A percentile compares a stretch with the other conserved stretches of the same genome.
Conservation (phyloP, 768 basidiomycete species). For the Russula virescens region DNA sequence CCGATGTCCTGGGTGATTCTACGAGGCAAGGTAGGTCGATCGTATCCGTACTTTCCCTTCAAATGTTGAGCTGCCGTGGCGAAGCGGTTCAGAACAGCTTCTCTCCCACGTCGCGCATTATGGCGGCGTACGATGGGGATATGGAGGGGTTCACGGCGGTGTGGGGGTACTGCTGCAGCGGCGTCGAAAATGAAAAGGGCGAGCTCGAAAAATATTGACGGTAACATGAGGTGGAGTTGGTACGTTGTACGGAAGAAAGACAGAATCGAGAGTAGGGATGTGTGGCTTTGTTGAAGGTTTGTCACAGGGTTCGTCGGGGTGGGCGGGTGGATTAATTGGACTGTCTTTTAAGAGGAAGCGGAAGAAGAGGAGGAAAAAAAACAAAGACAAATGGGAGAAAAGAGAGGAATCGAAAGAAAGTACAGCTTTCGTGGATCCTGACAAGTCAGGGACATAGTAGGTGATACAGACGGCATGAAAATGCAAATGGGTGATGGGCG, state of each 20-base stretch:
- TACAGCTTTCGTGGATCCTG: too few species aligned
- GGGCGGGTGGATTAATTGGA: too few species aligned
- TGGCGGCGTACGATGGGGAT: conserved; percentile 41
- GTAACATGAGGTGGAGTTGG: conserved; percentile 18
- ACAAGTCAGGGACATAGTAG: too few species aligned
- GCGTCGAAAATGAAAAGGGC: conserved; percentile 30
- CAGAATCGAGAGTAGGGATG: too few species aligned
- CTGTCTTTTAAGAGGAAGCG: too few species aligned
- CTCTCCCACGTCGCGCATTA: neutral
- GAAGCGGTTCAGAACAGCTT: neutral
- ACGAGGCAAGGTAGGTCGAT: conserved; percentile 26
- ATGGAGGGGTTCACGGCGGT: conserved; percentile 33
- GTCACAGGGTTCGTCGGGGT: too few species aligned
- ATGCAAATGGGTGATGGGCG: too few species aligned
- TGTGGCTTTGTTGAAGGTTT: too few species aligned
- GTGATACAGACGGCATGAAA: too few species aligned
- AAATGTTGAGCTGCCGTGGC: rapidly evolving
- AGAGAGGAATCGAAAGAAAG: neutral
- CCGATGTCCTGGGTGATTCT: conserved; percentile 37
- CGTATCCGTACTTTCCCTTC: conserved; percentile 43
- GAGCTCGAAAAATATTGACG: conserved; percentile 25
- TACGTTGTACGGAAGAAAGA: too few species aligned
- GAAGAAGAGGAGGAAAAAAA: too few species aligned
- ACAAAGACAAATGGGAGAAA: too few species aligned
- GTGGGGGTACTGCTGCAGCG: conserved; percentile 30